Conservation (phyloP, 2,329 filamentous ascomycete genomes). For the Dactylellina cionopaga region DNA sequence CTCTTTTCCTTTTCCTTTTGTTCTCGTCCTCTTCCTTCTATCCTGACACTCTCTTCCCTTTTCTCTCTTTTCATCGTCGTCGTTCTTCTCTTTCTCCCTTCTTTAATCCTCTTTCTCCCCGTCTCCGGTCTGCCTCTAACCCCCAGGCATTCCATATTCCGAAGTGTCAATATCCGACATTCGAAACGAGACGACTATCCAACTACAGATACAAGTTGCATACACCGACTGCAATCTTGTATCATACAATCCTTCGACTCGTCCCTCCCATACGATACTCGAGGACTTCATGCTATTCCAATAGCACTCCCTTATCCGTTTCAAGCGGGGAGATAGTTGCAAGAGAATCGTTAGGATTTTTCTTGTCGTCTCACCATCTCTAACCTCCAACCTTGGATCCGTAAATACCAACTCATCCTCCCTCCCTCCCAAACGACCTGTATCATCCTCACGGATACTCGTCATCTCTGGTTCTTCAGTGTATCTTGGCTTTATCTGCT, state of each 20-base stretch:
- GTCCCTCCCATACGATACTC: conserved; percentile 45
- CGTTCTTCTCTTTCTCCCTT: conserved; percentile 50
- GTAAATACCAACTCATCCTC: conserved; percentile 43
- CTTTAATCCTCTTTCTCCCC: conserved; percentile 37
- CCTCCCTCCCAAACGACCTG: conserved; percentile 21
- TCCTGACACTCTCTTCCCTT: conserved; percentile 44
- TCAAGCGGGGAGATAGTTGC: conserved; percentile 45
- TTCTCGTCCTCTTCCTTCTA: conserved; percentile 49
- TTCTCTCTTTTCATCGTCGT: conserved; percentile 51
- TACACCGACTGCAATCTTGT: conserved; percentile 52
- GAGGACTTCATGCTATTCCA: conserved; percentile 50
- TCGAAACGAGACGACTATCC: conserved; percentile 53
- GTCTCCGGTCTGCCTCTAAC: conserved; percentile 51
- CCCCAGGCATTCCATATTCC: conserved; percentile 53
- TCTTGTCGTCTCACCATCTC: conserved; percentile 40
- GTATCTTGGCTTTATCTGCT: conserved; percentile 51
- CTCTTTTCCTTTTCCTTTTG: conserved; percentile 54
- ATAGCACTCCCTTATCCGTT: conserved; percentile 50
- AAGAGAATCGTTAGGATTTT: conserved; percentile 37
- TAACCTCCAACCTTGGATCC: conserved; percentile 36
- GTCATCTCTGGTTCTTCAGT: conserved; percentile 52
- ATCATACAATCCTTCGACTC: conserved; percentile 53
- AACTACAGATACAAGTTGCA: conserved; percentile 52
- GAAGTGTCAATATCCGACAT: conserved; percentile 53
- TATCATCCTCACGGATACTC: conserved; percentile 40